Percentiles rank a stretch among this genome's conserved stretches.
Evolutionary conservation across 2,329 filamentous ascomycete species (phyloP).

Genomic region (Aspergillus intermedius): DNA sequence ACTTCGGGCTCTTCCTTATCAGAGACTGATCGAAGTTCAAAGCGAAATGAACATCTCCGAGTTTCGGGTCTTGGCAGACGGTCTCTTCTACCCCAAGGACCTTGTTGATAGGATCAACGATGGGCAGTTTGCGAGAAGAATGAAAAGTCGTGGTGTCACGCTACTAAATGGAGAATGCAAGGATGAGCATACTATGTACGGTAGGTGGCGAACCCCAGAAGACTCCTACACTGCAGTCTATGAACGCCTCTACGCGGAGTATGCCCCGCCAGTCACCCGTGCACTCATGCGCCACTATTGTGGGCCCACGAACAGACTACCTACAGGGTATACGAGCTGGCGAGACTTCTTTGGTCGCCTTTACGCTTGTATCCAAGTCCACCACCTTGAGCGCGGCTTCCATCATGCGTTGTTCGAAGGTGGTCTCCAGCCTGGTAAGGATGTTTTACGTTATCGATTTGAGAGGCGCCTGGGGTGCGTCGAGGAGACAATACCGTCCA

Average conservation of each 20-base stretch:
- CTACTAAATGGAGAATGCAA: conserved; percentile 45
- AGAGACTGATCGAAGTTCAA: conserved; percentile 1
- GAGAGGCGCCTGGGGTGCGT: conserved; percentile 3
- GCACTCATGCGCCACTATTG: conserved; percentile 1
- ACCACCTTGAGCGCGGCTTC: conserved; percentile 1
- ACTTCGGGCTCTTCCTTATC: conserved; percentile 2
- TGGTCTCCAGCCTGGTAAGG: not conserved
- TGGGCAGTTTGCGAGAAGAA: conserved; percentile 38
- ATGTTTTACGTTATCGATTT: conserved; percentile 3
- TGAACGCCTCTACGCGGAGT: conserved; percentile 41
- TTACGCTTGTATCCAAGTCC: conserved; percentile 3
- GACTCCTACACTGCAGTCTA: conserved; percentile 32
- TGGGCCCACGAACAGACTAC: conserved; percentile 1
- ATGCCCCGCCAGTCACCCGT: conserved; percentile 13
- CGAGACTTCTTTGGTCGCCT: conserved; percentile 1
- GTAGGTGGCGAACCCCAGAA: conserved; percentile 38
- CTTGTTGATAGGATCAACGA: conserved; percentile 34
- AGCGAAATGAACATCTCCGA: conserved; percentile 37
- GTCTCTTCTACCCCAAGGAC: conserved; percentile 34
- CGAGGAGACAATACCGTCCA: conserved; percentile 1
- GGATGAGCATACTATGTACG: conserved; percentile 44
- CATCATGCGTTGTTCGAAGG: not conserved
- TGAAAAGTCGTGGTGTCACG: conserved; percentile 36
- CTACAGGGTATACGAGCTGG: conserved; percentile 1
- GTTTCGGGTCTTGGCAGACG: conserved; percentile 43